Base-by-base conservation (phyloP, 2,329 filamentous ascomycete genomes). In the Bipolaris zeicola region DNA sequence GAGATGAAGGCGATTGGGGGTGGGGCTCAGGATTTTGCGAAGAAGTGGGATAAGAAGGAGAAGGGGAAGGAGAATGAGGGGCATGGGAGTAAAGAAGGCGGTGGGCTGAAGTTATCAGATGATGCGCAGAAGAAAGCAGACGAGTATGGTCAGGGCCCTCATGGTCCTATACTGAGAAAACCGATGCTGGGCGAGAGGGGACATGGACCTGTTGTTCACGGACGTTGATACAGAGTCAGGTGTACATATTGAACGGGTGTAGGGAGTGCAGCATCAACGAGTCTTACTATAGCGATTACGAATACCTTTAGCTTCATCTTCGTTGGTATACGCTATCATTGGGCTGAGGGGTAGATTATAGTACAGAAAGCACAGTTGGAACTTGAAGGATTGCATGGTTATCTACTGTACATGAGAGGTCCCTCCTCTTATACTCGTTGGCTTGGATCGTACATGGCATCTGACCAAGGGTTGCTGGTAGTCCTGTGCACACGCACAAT, bases 1-100 rank as follows among this genome's bases (percentile, higher is more conserved):
- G 71, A 69, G 43, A 66, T 75, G 69, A 63, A 61, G 24, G 70
- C 70, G 20, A 60, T 74, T 47, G 70, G 72, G 6, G 67, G 69
- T 31, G 63, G 65, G 3, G 68, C 67, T 36, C 71, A 73, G 57
- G 67, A 66, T n/a, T 75, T 61, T 61, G 71, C 69, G 11, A 68
- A 67, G 57, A 71, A 70, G 45, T 72, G 65, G 64, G 26, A 38
- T 39, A 16, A 14, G 24, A 50, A 38, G 24, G 28, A 28, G 22
- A 14, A 48, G 26, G 39, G 14, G 10, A 46, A 28, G 11, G 18
- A 44, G 6, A 39, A 11, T 10, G 39, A 3, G 3, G 34, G 18
- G 6, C 38, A 4, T 6, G 13, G 5, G 16, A 14, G 18, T 2
- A 42, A 48, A n/a, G 51, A n/a, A 1, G 41, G 45, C 1, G 37